Conservation (phyloP, 2,329 filamentous ascomycete species). For the Drechslera avenae region DNA sequence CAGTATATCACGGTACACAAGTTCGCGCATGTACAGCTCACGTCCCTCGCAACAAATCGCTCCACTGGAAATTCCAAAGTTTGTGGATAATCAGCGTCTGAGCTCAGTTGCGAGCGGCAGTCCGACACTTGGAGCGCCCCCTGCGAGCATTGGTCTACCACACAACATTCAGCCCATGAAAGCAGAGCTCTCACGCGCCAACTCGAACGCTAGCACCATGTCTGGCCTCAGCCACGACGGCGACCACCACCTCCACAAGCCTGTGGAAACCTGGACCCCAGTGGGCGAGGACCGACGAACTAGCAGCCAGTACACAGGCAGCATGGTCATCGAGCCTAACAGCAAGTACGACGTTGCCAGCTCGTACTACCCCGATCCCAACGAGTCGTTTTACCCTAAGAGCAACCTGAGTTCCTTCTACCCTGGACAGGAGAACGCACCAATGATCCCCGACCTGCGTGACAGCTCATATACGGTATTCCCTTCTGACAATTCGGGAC, state of each 20-base stretch:
- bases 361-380: conserved; percentile 45
- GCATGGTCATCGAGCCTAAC: conserved; percentile 43
- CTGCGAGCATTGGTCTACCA: conserved; percentile 46
- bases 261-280: conserved; percentile 47
- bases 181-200: conserved; percentile 46
- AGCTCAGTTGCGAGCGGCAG: conserved; percentile 71
- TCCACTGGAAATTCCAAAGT: conserved; percentile 60
- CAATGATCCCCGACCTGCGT: conserved; percentile 66
- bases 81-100: conserved; percentile 63
- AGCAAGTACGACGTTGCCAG: conserved; percentile 62
- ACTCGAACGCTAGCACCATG: conserved; percentile 43
- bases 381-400: conserved; percentile 50
- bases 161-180: conserved; percentile 43
- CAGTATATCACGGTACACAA: conserved; percentile 56
- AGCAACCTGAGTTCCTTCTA: conserved; percentile 61
- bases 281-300: conserved; percentile 43
- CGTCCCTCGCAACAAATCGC: conserved; percentile 72
- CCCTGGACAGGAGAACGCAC: conserved; percentile 48
- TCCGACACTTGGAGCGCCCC: conserved; percentile 68
- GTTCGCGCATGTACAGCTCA: conserved; percentile 57
- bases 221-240: conserved; percentile 40
- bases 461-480: conserved; percentile 57
- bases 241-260: conserved; percentile 38
- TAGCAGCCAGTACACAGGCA: conserved; percentile 54
- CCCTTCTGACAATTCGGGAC: conserved; percentile 28